A percentile compares a stretch with the other conserved stretches of the same genome.
Conservation (phyloP, 306 rosid species). For the Cucurbita maxima region DNA sequence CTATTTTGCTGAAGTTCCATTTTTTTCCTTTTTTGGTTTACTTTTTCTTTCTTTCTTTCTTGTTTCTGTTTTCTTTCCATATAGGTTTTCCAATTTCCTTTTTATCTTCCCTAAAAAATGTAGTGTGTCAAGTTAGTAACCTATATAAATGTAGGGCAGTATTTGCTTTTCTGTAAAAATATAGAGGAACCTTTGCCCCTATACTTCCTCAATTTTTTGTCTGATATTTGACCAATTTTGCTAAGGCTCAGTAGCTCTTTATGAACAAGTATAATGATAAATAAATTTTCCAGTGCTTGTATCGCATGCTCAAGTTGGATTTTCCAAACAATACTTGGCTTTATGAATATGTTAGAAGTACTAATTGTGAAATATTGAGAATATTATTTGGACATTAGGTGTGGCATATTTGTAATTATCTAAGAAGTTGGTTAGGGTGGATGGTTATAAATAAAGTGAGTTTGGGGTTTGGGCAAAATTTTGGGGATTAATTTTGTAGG, state of each 20-base stretch:
- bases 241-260: neutral
- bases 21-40: no score
- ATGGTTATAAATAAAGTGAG: neutral
- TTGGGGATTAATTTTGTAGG: neutral
- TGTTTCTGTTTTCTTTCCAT: no score
- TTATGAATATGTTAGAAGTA: neutral
- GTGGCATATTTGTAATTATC: neutral
- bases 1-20: no score
- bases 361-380: neutral
- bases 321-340: neutral
- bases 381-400: neutral
- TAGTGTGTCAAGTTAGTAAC: no score
- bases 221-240: no score
- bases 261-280: neutral
- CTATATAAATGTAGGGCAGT: no score
- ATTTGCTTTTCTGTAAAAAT: no score
- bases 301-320: neutral
- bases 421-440: neutral
- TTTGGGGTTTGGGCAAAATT: neutral
- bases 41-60: no score
- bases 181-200: no score
- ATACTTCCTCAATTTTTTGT: neutral
- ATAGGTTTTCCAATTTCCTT: no score
- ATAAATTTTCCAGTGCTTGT: neutral
- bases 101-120: no score